phyloP scores from a whole-genome alignment of 179 eudicot genomes.

The Spinacia oleracea region DNA sequence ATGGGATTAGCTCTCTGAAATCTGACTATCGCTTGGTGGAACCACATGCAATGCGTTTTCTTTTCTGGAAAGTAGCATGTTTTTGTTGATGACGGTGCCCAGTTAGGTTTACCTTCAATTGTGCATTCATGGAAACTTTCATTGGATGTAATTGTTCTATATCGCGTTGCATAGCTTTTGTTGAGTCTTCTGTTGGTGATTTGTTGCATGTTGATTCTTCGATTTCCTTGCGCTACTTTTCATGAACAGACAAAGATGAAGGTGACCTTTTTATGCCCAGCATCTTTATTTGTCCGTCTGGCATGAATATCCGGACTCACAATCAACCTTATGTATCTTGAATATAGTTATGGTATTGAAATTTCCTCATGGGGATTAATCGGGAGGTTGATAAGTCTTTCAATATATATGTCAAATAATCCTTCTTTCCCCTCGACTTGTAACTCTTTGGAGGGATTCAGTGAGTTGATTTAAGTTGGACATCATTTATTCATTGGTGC shows the following conservation, averaged over 20 bases:
- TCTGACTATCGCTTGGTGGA: not conserved
- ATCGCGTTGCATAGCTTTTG: not conserved
- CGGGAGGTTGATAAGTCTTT: not conserved
- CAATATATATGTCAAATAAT: not conserved
- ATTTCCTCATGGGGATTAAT: not conserved
- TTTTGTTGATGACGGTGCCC: not conserved
- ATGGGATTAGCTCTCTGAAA: not conserved
- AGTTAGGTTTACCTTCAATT: not conserved
- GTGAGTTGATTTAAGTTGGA: not conserved
- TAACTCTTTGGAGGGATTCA: conserved; percentile 5
- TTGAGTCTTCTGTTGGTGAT: not conserved
- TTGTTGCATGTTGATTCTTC: not conserved
- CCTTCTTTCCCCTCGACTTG: conserved; percentile 1
- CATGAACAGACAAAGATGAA: not conserved
- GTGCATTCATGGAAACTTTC: not conserved
- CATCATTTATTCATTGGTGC: not conserved
- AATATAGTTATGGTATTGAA: not conserved
- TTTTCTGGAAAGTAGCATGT: conserved; percentile 1
- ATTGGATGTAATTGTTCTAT: not conserved
- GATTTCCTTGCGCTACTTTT: not conserved
- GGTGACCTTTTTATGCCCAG: not conserved
- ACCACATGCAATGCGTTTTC: not conserved
- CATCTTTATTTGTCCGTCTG: not conserved
- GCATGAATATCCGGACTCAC: not conserved
- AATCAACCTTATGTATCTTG: not conserved